These are phyloP conservation scores for Herpetomonas muscarum DNA, from an alignment of 208 protist genomes.

Conservation along the genomic window DNA sequence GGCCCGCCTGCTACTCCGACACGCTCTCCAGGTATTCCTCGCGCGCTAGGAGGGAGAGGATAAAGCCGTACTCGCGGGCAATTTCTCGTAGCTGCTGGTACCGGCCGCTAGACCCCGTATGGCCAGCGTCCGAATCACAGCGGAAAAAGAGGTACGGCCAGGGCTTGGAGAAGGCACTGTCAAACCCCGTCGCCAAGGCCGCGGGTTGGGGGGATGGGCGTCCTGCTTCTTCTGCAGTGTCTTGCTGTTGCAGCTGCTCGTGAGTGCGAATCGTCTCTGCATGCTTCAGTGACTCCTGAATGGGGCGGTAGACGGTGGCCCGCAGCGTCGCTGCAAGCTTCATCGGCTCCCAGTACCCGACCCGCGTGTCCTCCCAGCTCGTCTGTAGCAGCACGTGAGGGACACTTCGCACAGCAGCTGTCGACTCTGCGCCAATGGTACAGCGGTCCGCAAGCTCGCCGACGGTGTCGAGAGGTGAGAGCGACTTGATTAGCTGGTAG, in stretches of 20 bases:
- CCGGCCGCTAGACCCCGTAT: slow-evolving; percentile 53
- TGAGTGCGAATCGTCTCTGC: no score
- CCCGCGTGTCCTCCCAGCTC: slow-evolving; percentile 53
- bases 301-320: background rate
- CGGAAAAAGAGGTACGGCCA: slow-evolving; percentile 32
- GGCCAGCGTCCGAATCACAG: slow-evolving; percentile 52
- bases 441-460: background rate
- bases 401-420: no score
- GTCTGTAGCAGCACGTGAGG: slow-evolving; percentile 64
- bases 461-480: slow-evolving; percentile 80
- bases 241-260: background rate
- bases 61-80: slow-evolving; percentile 68
- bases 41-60: slow-evolving; percentile 4
- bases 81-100: slow-evolving; percentile 55
- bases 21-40: background rate
- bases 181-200: no score
- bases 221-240: background rate
- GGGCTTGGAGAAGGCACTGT: no score
- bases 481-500: slow-evolving; percentile 58
- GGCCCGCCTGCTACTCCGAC: no score
- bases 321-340: slow-evolving; percentile 45
- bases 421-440: no score
- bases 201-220: background rate
- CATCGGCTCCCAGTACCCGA: slow-evolving; percentile 66
- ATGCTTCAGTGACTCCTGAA: background rate